phyloP scores from a whole-genome alignment of 371 early-diverging fungal genomes.

The Phascolomyces articulosus region DNA sequence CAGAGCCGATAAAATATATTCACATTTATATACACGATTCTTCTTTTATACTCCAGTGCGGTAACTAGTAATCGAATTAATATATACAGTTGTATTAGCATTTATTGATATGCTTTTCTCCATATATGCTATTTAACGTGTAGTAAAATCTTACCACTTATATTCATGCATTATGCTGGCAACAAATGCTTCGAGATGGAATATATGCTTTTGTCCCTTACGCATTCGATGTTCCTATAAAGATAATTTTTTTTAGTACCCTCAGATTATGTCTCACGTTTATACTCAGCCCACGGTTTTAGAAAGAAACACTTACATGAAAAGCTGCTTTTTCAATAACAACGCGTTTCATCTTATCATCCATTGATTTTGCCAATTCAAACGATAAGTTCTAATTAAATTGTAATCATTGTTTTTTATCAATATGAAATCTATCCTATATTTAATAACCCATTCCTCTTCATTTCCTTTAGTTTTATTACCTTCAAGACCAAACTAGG shows the following conservation, averaged over 20 bases:
- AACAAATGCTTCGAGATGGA: slow-evolving; percentile 98
- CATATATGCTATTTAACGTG: no score
- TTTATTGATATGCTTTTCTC: no score
- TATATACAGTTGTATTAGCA: no score
- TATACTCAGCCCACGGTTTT: no score
- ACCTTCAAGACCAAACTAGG: slow-evolving; percentile 82
- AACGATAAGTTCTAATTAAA: slow-evolving; percentile 65
- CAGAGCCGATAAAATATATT: no score
- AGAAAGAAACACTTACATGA: slow-evolving; percentile 77
- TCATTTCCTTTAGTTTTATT: neutral
- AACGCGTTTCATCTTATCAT: slow-evolving; percentile 61
- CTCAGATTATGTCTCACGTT: no score
- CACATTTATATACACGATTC: no score
- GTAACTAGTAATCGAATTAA: no score
- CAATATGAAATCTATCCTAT: neutral
- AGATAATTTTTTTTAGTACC: neutral
- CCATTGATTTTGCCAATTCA: slow-evolving; percentile 68
- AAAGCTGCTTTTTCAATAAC: slow-evolving; percentile 81
- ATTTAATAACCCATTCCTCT: neutral
- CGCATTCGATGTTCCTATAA: slow-evolving; percentile 81
- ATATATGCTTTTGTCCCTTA: slow-evolving; percentile 91
- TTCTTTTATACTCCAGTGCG: no score
- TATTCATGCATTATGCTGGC: slow-evolving; percentile 85
- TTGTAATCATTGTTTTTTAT: no score
- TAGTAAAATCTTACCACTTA: slow-evolving; percentile 34